Evolutionary conservation across 805 yeast species (phyloP).

Genomic region (Sugiyamaella americana): DNA sequence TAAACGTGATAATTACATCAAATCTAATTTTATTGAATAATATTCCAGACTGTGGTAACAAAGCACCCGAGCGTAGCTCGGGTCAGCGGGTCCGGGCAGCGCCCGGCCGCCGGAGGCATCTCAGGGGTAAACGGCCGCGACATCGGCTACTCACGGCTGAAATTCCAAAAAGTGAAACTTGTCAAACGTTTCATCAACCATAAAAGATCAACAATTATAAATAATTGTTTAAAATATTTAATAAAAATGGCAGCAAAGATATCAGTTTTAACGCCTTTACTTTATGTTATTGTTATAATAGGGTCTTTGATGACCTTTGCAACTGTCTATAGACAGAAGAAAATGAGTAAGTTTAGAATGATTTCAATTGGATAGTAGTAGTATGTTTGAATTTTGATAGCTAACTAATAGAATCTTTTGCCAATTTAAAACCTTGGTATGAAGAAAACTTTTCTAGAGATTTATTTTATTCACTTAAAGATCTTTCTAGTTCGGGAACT

Average conservation of each 20-base stretch:
- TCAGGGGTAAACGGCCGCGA: too few relatives aligned
- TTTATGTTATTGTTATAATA: slow-evolving; percentile 65
- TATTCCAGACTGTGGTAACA: too few relatives aligned
- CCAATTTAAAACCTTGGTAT: slow-evolving; percentile 66
- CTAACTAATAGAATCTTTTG: slow-evolving; percentile 28
- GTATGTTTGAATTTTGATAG: slow-evolving; percentile 13
- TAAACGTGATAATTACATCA: too few relatives aligned
- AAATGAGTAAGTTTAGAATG: slow-evolving; percentile 33
- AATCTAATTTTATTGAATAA: too few relatives aligned
- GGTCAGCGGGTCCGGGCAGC: too few relatives aligned
- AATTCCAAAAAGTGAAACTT: too few relatives aligned
- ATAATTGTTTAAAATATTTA: too few relatives aligned
- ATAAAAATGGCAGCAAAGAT: slow-evolving; percentile 31
- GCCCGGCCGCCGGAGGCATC: too few relatives aligned
- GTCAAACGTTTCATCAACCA: too few relatives aligned
- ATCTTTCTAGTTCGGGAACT: slow-evolving; percentile 32
- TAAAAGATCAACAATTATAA: slow-evolving; percentile 31
- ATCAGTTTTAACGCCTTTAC: slow-evolving; percentile 64
- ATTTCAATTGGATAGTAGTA: not conserved
- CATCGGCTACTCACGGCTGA: too few relatives aligned
- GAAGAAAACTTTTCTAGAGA: slow-evolving; percentile 56
- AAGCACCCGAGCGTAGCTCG: too few relatives aligned
- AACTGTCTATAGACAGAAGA: slow-evolving; percentile 55
- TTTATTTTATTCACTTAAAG: slow-evolving; percentile 54
- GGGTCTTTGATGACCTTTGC: slow-evolving; percentile 66